Conservation (phyloP, 768 basidiomycete genomes). For the Collybiopsis luxurians region DNA sequence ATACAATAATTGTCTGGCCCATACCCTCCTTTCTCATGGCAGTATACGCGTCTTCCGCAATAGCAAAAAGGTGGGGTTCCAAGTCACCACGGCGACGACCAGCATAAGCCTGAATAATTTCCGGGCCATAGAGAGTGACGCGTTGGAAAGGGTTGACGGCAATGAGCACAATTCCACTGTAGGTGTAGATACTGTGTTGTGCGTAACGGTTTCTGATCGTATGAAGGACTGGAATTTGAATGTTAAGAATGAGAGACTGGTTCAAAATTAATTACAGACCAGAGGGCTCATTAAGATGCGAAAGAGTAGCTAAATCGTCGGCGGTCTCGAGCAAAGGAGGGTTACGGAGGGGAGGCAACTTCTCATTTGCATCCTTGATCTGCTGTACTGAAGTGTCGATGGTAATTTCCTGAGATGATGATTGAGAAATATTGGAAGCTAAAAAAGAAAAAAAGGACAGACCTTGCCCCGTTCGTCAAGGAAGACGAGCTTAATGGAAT, state of each 20-base stretch:
- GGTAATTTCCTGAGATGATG: conserved; percentile 59
- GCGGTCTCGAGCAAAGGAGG: conserved; percentile 95
- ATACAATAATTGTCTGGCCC: conserved; percentile 99
- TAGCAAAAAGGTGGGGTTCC: conserved; percentile 97
- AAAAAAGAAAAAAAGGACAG: conserved; percentile 15
- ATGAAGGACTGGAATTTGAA: conserved; percentile 70
- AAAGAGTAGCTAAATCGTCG: conserved; percentile 96
- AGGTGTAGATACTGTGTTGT: conserved; percentile 97
- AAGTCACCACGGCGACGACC: conserved; percentile 90
- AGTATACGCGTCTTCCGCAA: conserved; percentile 98
- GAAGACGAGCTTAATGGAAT: conserved; percentile 80
- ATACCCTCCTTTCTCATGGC: conserved; percentile 92
- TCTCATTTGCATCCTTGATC: conserved; percentile 76
- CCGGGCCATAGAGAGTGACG: conserved; percentile 93
- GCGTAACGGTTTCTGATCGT: conserved; percentile 97
- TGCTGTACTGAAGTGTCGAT: conserved; percentile 79
- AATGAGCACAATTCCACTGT: conserved; percentile 97
- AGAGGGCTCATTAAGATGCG: conserved; percentile 96
- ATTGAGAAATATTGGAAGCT: too few relatives aligned
- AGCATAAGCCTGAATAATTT: conserved; percentile 96
- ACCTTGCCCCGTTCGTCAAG: conserved; percentile 94
- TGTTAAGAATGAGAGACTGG: conserved; percentile 2
- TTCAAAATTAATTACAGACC: conserved; percentile 45
- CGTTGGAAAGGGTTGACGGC: conserved; percentile 99
- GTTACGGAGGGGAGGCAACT: conserved; percentile 91